Evolutionary conservation across 805 yeast genomes (phyloP).

Genomic region (Brettanomyces bruxellensis): DNA sequence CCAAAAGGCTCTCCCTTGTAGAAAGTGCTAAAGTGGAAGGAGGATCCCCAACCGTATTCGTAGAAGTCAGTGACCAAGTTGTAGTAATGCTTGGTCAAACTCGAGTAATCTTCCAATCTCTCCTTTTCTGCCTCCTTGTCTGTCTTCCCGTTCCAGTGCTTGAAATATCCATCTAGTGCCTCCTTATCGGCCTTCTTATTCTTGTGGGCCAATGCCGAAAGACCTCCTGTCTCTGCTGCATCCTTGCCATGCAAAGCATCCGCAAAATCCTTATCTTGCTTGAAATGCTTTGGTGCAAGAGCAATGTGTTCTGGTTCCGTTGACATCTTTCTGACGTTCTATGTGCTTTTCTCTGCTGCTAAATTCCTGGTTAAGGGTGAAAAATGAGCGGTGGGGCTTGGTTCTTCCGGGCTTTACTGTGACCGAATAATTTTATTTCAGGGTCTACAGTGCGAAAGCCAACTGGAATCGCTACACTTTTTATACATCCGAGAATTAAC

Average conservation of each 20-base stretch:
- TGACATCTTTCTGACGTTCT: neutral
- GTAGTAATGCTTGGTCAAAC: constrained; percentile 89
- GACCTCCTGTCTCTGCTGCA: constrained; percentile 56
- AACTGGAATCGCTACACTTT: too few relatives aligned
- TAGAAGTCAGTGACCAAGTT: constrained; percentile 96
- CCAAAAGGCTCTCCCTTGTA: constrained; percentile 88
- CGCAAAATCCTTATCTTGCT: constrained; percentile 65
- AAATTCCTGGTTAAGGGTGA: too few relatives aligned
- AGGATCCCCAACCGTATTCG: constrained; percentile 99
- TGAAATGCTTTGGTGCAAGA: constrained; percentile 47
- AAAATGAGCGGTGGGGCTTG: too few relatives aligned
- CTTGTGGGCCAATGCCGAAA: constrained; percentile 69
- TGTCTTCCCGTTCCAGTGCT: constrained; percentile 94
- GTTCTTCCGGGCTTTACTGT: too few relatives aligned
- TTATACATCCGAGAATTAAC: too few relatives aligned
- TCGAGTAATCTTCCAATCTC: constrained; percentile 79
- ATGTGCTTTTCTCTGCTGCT: too few relatives aligned
- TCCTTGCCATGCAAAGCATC: constrained; percentile 78
- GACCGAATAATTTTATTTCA: too few relatives aligned
- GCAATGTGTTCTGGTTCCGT: constrained; percentile 12
- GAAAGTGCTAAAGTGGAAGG: constrained; percentile 94
- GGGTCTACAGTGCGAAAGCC: too few relatives aligned
- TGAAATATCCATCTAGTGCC: constrained; percentile 85
- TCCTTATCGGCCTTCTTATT: constrained; percentile 70
- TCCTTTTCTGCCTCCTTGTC: constrained; percentile 58